A percentile compares a stretch with the other conserved stretches of the same genome.
Conservation (phyloP, 371 early-diverging fungal species). For the Funneliformis caledonium region DNA sequence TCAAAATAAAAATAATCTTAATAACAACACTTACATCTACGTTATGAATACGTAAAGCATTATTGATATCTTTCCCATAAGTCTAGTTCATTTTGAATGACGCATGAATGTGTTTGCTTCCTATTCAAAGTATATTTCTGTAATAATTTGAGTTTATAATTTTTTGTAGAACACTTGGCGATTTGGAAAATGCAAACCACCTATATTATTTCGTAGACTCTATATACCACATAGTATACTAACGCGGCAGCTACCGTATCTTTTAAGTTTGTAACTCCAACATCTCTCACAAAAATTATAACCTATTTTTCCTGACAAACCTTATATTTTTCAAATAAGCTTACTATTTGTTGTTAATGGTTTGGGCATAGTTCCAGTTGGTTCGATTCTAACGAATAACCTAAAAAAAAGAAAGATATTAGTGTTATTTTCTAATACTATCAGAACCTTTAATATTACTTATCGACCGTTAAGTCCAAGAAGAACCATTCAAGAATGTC, state of each 20-base stretch:
- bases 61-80: constrained; percentile 93
- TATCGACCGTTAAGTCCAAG: too few species aligned
- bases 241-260: constrained; percentile 90
- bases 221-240: constrained; percentile 96
- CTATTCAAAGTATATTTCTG: constrained; percentile 48
- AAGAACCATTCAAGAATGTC: too few species aligned
- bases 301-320: too few species aligned
- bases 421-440: too few species aligned
- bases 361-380: too few species aligned
- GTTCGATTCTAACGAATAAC: too few species aligned
- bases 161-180: background rate
- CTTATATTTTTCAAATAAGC: too few species aligned
- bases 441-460: too few species aligned
- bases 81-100: constrained; percentile 89
- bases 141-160: background rate
- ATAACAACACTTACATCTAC: constrained; percentile 74
- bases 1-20: background rate
- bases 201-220: constrained; percentile 95
- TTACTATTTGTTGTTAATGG: too few species aligned
- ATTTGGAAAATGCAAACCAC: constrained; percentile 47
- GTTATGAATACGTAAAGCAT: constrained; percentile 93
- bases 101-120: constrained; percentile 99
- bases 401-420: too few species aligned
- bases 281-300: constrained; percentile 69
- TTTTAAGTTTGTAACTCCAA: constrained; percentile 90